Base-by-base conservation (phyloP, 768 basidiomycete genomes). In the Russula foetens region DNA sequence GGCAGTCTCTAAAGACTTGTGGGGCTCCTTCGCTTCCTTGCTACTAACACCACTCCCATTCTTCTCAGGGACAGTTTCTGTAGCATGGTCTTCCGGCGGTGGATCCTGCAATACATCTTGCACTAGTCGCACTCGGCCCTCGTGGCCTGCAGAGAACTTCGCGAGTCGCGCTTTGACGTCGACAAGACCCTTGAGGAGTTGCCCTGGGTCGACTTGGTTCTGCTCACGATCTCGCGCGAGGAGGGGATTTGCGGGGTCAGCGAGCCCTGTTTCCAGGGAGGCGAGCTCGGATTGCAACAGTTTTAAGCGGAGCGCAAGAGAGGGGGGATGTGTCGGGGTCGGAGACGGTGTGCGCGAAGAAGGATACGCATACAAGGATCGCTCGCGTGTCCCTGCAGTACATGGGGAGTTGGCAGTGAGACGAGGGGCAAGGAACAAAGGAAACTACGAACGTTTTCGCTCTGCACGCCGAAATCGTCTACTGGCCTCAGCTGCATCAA, bases 221-320 rank as follows among this genome's bases (percentile, higher is more conserved):
- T 81, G 79, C 56, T 83, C 81, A 28, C 78, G 74, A 58, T 85
- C 85, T 57, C 79, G 80, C 50, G 77, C 77, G 26, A 88, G 68
- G 14, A 83, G 73, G 17, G 86, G 86, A 69, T 87, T 91, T 3
- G 89, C 81, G 11, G 89, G 90, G 65, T 92, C 88, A 0, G 84
- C 78, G n/a, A 95, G 76, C 68, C 95, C 91, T 1, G 75, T 70
- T 70, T 99, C 96, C 4, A 99, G 78, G 29, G 90, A 79, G 0
- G 80, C 72, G 0, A 98, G 76, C 68, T 99, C 96, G 2, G 80
- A 79, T 62, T 92, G 88, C 8, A 99, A 77, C 2, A 75, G 71
- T 9, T 81, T 80, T 23, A 93, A 71, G 33, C 71, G 71, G 38
- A 69, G 66, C 0, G 74, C 66, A 7, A 74, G 62, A 2, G 72